Percentiles rank a stretch among this genome's conserved stretches.
Evolutionary conservation across 345 rosid genomes (phyloP).

Genomic region (Toxicodendron radicans): DNA sequence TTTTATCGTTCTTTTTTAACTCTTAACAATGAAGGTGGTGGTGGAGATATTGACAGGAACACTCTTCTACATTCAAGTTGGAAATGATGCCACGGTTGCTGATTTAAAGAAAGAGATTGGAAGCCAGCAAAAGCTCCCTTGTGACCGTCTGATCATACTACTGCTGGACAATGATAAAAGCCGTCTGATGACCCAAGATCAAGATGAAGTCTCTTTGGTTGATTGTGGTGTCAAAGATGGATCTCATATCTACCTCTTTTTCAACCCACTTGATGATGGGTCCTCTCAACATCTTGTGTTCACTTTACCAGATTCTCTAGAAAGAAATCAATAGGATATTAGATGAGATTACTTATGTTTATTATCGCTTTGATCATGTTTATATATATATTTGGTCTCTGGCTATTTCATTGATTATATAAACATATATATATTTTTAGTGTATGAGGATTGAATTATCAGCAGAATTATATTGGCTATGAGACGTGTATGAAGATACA

Average conservation of each 20-base stretch:
- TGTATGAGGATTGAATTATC: neutral
- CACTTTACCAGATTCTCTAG: neutral
- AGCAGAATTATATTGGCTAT: neutral
- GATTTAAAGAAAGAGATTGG: slow-evolving; percentile 61
- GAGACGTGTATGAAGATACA: neutral
- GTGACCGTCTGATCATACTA: slow-evolving; percentile 57
- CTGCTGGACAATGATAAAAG: slow-evolving; percentile 25
- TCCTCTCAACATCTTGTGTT: slow-evolving; percentile 11
- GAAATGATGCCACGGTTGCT: slow-evolving; percentile 44
- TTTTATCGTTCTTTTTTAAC: neutral
- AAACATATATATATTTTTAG: no score
- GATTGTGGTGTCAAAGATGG: slow-evolving; percentile 55
- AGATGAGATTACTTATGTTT: neutral
- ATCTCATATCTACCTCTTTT: slow-evolving; percentile 65
- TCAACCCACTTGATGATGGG: slow-evolving; percentile 30
- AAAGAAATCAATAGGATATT: neutral
- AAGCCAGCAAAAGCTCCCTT: slow-evolving; percentile 42
- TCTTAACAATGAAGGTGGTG: slow-evolving; percentile 52
- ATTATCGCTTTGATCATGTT: neutral
- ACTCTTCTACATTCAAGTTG: slow-evolving; percentile 48
- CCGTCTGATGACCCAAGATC: slow-evolving; percentile 25
- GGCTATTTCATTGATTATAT: neutral
- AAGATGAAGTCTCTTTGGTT: slow-evolving; percentile 39
- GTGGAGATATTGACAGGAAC: slow-evolving; percentile 75
- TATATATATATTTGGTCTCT: neutral